Percentiles rank a stretch among this genome's conserved stretches.
phyloP scores from a whole-genome alignment of 495 filamentous ascomycete species.

The Penicillium soppii region DNA sequence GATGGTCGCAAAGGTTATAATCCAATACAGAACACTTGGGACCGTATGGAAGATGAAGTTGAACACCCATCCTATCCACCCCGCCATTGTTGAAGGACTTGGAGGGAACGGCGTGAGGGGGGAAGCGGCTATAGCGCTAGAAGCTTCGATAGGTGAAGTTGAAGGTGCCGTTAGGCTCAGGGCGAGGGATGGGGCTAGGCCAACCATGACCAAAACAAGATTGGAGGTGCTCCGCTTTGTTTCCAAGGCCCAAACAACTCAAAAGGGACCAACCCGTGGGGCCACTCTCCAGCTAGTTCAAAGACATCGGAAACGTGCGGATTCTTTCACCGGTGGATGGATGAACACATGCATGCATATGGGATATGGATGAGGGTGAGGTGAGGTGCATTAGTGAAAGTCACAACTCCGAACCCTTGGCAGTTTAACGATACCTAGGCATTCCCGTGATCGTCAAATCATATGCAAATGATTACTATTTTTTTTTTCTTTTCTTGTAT shows the following conservation, averaged over 20 bases:
- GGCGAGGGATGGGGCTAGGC: slow-evolving; percentile 24
- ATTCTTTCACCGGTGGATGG: slow-evolving; percentile 22
- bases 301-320: slow-evolving; percentile 26
- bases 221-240: slow-evolving; percentile 16
- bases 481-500: background rate
- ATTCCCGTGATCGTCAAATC: background rate
- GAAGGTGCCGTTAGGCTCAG: slow-evolving; percentile 22
- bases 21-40: slow-evolving; percentile 76
- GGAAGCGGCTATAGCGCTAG: slow-evolving; percentile 19
- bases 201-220: slow-evolving; percentile 10
- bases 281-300: no score
- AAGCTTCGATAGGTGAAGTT: slow-evolving; percentile 18
- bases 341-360: slow-evolving; percentile 11
- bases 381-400: background rate
- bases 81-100: slow-evolving; percentile 43
- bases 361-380: no score
- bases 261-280: no score
- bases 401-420: background rate
- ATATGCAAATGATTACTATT: background rate
- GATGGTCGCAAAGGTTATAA: slow-evolving; percentile 82
- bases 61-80: slow-evolving; percentile 45
- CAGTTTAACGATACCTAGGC: background rate
- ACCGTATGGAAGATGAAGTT: slow-evolving; percentile 50
- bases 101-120: slow-evolving; percentile 31
- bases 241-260: slow-evolving; percentile 10